Conservation (phyloP, 2,329 filamentous ascomycete species). For the Ascochyta clinopodiicola region DNA sequence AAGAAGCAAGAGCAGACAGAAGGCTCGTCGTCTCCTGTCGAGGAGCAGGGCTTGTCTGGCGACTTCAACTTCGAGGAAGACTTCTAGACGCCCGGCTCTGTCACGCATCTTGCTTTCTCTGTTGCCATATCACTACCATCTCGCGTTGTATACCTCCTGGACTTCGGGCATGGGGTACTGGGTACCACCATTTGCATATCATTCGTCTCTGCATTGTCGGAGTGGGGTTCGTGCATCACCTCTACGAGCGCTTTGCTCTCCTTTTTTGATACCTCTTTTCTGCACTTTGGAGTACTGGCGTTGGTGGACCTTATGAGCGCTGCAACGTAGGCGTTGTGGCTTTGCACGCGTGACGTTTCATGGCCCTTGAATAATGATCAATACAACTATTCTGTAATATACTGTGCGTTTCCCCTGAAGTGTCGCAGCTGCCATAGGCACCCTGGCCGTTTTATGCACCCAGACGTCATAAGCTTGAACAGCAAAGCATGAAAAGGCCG, state of each 20-base stretch:
- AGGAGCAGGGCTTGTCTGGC: conserved; percentile 59
- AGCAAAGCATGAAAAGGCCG: conserved; percentile 4
- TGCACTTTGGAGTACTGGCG: conserved; percentile 27
- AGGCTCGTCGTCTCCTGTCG: conserved; percentile 52
- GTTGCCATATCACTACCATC: conserved; percentile 25
- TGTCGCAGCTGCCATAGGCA: background rate
- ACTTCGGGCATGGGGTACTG: conserved; percentile 31
- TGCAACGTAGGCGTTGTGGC: conserved; percentile 1
- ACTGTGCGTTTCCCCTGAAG: background rate
- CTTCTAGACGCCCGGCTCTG: conserved; percentile 69
- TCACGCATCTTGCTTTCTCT: conserved; percentile 18
- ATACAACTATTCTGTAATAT: conserved; percentile 17
- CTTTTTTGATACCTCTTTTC: conserved; percentile 24
- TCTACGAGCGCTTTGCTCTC: conserved; percentile 1
- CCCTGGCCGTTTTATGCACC: background rate
- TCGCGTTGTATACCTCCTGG: conserved; percentile 35
- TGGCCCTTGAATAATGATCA: conserved; percentile 28
- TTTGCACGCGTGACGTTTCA: conserved; percentile 20
- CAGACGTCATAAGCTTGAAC: conserved; percentile 4
- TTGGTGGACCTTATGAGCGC: conserved; percentile 22
- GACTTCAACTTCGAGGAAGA: conserved; percentile 96
- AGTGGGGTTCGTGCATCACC: conserved; percentile 28
- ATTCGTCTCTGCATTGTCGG: conserved; percentile 43
- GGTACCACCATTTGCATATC: conserved; percentile 30
- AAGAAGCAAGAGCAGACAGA: conserved; percentile 69